Base-by-base conservation (phyloP, 257 asterid species). In the Nicotiana knightiana region DNA sequence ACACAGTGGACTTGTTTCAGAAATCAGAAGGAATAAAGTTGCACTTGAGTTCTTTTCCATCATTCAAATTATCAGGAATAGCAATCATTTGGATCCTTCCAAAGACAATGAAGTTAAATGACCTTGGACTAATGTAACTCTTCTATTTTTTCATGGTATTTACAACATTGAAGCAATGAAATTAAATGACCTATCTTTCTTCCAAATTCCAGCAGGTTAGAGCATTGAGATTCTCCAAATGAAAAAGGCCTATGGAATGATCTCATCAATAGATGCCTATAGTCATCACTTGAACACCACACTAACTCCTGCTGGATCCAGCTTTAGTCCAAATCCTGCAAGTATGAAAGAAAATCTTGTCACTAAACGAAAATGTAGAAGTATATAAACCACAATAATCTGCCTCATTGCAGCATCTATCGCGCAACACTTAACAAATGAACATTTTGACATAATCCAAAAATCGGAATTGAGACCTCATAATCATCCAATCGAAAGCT, bases 311-410 rank as follows among this genome's bases (percentile, higher is more conserved):
- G 11, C 63, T 24, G 37, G 59, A 46, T 21, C 78, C 39, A 24
- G 78, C 1, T 70, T 78, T 24, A 37, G 73, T 79, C 82, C 16
- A 80, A 46, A 7, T 80, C 83, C 83, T 80, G 83, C 16, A 66
- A 80, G 57, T 62, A 39, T 0, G 59, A 59, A 35, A 35, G 51
- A 79, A 61, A 16, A 39, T 58, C 33, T 62, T 73, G 62, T 73
- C 51, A 73, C 51, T 48, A 48, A 48, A 73, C 7, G 62, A 5
- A 58, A 18, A 6, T 3, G 28, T 5, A 18, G 18, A 58, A 58
- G 26, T 58, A 58, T n/a, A 16, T 57, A 2, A n/a, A 26, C 43
- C 16, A 15, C 26, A 73, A 48, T 46, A 5, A 48, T 48, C 79
- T 46, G 78, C 26, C 79, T 12, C 70, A 11, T 28, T 28, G 13